Evolutionary conservation across 495 filamentous ascomycete genomes (phyloP), one percentile per base, ranked within the genome.

Genomic region (Daldinia concentrica): DNA sequence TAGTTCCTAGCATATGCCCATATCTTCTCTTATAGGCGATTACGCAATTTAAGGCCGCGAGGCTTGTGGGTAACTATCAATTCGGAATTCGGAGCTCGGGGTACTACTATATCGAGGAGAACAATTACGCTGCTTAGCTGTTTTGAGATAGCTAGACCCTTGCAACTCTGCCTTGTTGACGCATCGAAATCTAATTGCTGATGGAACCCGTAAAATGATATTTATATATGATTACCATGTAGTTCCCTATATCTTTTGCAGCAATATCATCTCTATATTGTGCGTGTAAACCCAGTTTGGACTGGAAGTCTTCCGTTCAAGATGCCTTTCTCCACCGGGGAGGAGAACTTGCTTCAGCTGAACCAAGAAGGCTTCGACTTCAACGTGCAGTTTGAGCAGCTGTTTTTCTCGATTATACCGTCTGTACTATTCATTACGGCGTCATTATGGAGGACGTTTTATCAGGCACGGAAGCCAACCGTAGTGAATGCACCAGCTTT

Each of bases 331-430:
- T 45, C 41, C 0, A 24, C 26, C 5, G 30, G 30, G 15, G 52
- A 56, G n/a, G 26, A 48, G n/a, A 48, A 22, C 43, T 48, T 48
- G 17, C 43, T 48, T 22, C 43, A 48, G 3, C 43, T 48, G 8
- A 48, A 48, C 52, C 29, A 32, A 8, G 52, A 39, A 17, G 69
- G 69, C 55, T 86, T 91, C 73, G 88, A 91, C 59, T 91, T 90
- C 71, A 88, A 87, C 27, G 77, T 88, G 27, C 73, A 86, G 30
- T 90, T 90, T 64, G 86, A 91, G 73, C 83, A 89, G 63, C 78
- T 80, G 1, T 82, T 90, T 52, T 79, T 89, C 17, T 79, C 81
- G 8, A 78, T 88, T 7, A 74, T 86, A 6, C 87, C 87, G 3
- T 78, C 84, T 19, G 72, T 77, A 4, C 51, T 87, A 24, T 78